Base-by-base conservation (phyloP, 2,329 filamentous ascomycete genomes). In the Xylaria sp. region DNA sequence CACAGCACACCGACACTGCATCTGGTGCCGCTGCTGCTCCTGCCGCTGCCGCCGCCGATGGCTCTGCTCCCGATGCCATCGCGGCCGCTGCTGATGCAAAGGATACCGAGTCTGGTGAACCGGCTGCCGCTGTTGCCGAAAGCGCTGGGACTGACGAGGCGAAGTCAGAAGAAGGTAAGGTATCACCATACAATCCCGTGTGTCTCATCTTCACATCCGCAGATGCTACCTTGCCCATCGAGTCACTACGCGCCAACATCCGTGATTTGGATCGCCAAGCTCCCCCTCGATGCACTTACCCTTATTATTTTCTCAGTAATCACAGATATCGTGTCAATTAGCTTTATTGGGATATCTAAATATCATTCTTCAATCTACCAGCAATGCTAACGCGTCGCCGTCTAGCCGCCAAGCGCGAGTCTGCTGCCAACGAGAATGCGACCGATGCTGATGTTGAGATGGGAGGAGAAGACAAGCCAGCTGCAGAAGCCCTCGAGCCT, bases 401-500 rank as follows among this genome's bases (percentile, higher is more conserved):
- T 36, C n/a, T 36, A 73, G 70, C 46, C 9, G 41, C 68, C 23
- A 66, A 72, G 55, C 6, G 69, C 9, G 64, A 69, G 12, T 33
- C 71, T 33, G 46, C 62, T 60, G 10, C 71, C 54, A 64, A 72
- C 57, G 69, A 76, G 62, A 75, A 76, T 51, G 60, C 68, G 31
- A 62, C 77, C 72, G 79, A 79, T 54, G 70, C 72, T 54, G 76
- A 77, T 63, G 71, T 74, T 41, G 75, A 76, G 43, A 79, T 76
- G 76, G 69, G 70, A 76, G 69, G 70, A 72, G 70, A 74, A n/a
- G 78, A 79, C 52, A 73, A 75, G 62, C 67, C 72, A 39, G 71
- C 70, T 52, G 74, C 75, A 36, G 75, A 76, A 59, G 69, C 59
- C 33, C 58, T 74, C 28, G 71, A 77, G 64, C 43, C 71, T 43